These are phyloP conservation scores for Kodamaea neixiangensis DNA, from an alignment of 805 yeast genomes.

Conservation along the genomic window DNA sequence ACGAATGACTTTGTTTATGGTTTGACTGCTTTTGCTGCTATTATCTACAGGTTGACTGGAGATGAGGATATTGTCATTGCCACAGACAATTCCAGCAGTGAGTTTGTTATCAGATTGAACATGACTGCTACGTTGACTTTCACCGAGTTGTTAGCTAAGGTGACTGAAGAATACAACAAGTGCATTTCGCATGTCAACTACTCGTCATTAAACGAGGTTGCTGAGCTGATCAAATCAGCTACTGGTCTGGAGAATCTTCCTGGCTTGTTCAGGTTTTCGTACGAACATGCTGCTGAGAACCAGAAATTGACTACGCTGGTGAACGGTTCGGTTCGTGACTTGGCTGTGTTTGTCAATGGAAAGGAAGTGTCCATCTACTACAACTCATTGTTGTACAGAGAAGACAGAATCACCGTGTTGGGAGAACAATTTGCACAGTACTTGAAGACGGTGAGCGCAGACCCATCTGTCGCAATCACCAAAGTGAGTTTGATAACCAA, in stretches of 20 bases:
- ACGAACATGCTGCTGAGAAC: conserved; percentile 44
- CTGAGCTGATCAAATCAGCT: conserved; percentile 48
- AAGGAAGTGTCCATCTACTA: conserved; percentile 52
- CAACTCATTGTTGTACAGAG: conserved; percentile 73
- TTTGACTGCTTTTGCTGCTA: conserved; percentile 65
- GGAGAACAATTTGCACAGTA: conserved; percentile 73
- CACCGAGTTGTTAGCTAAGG: conserved; percentile 48
- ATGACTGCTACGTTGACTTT: conserved; percentile 60
- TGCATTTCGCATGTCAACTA: conserved; percentile 41
- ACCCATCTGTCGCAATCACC: conserved; percentile 51
- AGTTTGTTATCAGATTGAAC: conserved; percentile 63
- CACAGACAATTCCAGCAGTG: conserved; percentile 49
- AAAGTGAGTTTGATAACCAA: conserved; percentile 67
- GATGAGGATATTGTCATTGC: conserved; percentile 93
- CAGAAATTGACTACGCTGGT: conserved; percentile 49
- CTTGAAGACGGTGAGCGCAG: conserved; percentile 31
- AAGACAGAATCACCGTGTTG: conserved; percentile 65
- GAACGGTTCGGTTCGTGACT: conserved; percentile 60
- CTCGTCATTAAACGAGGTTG: conserved; percentile 53
- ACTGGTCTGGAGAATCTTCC: conserved; percentile 61
- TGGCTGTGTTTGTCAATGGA: conserved; percentile 50
- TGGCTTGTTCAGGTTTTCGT: conserved; percentile 61
- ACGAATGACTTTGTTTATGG: conserved; percentile 48
- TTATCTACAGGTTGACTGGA: conserved; percentile 81
- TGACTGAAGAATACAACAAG: conserved; percentile 42